phyloP scores from a whole-genome alignment of 2,329 filamentous ascomycete genomes.

The Aspergillus intermedius region DNA sequence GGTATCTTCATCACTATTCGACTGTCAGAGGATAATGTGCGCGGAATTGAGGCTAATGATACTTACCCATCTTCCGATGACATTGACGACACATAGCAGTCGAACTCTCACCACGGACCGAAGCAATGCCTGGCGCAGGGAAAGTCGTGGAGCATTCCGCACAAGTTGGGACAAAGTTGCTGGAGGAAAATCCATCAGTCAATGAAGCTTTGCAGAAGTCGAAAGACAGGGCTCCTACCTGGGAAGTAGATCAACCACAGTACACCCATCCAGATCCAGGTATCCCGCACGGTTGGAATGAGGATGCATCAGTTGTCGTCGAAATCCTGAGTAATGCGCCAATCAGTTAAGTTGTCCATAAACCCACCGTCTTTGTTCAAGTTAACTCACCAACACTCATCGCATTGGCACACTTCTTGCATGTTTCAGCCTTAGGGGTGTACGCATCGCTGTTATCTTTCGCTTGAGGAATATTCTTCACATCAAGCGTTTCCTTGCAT shows the following conservation, averaged over 20 bases:
- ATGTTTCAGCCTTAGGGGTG: conserved; percentile 42
- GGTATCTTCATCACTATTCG: conserved; percentile 62
- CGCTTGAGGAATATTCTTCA: conserved; percentile 58
- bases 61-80: conserved; percentile 65
- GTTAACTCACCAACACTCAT: conserved; percentile 39
- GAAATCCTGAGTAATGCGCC: conserved; percentile 42
- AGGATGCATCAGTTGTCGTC: conserved; percentile 64
- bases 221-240: conserved; percentile 38
- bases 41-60: not conserved
- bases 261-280: conserved; percentile 68
- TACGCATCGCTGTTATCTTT: conserved; percentile 33
- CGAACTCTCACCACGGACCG: conserved; percentile 66
- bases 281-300: conserved; percentile 72
- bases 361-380: not conserved
- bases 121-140: conserved; percentile 57
- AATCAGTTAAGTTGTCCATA: not conserved
- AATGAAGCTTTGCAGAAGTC: not conserved
- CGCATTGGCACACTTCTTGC: conserved; percentile 50
- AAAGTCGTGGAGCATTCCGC: conserved; percentile 65
- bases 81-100: conserved; percentile 73
- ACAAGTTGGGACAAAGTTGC: conserved; percentile 73
- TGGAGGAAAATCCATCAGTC: conserved; percentile 24
- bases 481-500: conserved; percentile 67
- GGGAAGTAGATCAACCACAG: conserved; percentile 67
- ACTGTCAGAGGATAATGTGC: not conserved